These are phyloP conservation scores for Candida ovalis DNA, from an alignment of 805 yeast species.

Conservation along the genomic window DNA sequence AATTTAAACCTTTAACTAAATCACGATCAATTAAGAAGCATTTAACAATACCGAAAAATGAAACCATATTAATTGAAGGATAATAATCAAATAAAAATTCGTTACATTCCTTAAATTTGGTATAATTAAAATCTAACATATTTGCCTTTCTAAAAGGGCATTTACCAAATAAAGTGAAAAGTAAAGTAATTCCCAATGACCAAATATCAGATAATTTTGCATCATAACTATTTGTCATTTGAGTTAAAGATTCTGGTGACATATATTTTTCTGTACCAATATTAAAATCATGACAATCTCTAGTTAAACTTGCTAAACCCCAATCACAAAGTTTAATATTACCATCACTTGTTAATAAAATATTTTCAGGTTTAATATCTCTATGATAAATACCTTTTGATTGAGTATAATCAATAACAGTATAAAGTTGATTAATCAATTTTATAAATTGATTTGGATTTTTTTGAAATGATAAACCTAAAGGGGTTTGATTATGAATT, in stretches of 20 bases:
- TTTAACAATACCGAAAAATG: conserved; percentile 39
- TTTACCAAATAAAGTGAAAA: conserved; percentile 48
- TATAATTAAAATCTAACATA: conserved; percentile 39
- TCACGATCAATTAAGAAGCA: conserved; percentile 40
- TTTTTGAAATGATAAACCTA: conserved; percentile 25
- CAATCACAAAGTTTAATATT: conserved; percentile 66
- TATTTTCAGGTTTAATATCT: conserved; percentile 72
- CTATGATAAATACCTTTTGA: conserved; percentile 59
- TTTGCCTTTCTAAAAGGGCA: conserved; percentile 46
- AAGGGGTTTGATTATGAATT: conserved; percentile 30
- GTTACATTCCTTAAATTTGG: conserved; percentile 37
- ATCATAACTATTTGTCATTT: conserved; percentile 31
- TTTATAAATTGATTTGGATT: conserved; percentile 21
- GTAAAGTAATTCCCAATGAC: conserved; percentile 50
- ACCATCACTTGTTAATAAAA: conserved; percentile 48
- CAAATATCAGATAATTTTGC: conserved; percentile 48
- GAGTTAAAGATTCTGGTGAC: conserved; percentile 46
- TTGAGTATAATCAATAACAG: conserved; percentile 55
- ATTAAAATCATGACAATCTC: conserved; percentile 31
- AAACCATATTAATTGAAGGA: conserved; percentile 40
- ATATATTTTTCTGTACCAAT: conserved; percentile 60
- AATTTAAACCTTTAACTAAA: conserved; percentile 31
- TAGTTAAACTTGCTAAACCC: conserved; percentile 55
- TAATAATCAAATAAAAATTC: conserved; percentile 47
- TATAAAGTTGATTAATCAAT: conserved; percentile 45